Base-by-base conservation (phyloP, 2,329 filamentous ascomycete genomes). In the Neofusicoccum umdonicola region DNA sequence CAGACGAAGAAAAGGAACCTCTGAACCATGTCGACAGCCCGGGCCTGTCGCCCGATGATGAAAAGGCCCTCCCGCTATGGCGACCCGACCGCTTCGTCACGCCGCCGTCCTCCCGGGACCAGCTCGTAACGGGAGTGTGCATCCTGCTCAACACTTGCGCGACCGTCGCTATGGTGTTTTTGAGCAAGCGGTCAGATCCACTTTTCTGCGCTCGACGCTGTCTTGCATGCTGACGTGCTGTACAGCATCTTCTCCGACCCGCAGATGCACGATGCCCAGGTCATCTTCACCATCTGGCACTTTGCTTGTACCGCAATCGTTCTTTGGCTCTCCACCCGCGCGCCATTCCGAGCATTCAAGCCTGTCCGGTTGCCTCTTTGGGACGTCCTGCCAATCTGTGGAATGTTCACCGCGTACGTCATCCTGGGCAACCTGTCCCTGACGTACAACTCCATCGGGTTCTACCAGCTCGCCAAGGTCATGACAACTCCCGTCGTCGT, bases 211-310 rank as follows among this genome's bases (percentile, higher is more conserved):
- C n/a, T 35, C 11, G n/a, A 17, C 13, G 4, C 15, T 17, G 6
- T n/a, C 27, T 15, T 9, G 27, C 12, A 41, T 22, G 2, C 11
- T 52, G n/a, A 50, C 31, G 68, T 8, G 8, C 19, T 4, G 6
- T 3, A 27, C 19, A 81, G 79, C 57, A 79, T 80, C 27, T 79
- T 82, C 69, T 76, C 72, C 69, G 79, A 82, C 67, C 68, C 73
- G 47, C 79, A 81, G 67, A 72, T 82, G 65, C 77, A 78, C 64
- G 72, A 74, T 22, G 80, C 78, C 73, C 80, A 81, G 69, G 76
- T 81, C 64, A 77, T 78, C 68, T 80, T 82, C 51, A 79, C 80
- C 17, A 81, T 80, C 76, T 82, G 79, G 79, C 80, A 82, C 68
- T 81, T 81, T 66, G 75, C 76, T 31, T 79, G 78, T 39, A 82